phyloP scores from a whole-genome alignment of 805 yeast species.

The Lachancea meyersii region DNA sequence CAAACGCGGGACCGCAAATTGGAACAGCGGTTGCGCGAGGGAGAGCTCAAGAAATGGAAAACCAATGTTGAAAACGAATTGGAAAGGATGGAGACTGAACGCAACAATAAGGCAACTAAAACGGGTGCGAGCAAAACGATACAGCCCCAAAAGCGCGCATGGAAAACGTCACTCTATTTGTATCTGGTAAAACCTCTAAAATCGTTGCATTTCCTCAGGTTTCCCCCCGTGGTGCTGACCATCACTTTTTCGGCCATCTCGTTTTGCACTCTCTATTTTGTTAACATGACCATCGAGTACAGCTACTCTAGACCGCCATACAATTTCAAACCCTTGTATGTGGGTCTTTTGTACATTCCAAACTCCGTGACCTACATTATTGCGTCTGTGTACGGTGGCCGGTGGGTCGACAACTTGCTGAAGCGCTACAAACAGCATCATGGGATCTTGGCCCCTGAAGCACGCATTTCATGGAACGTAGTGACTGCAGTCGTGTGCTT shows the following conservation, averaged over 20 bases:
- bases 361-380: constrained; percentile 71
- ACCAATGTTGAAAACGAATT: constrained; percentile 25
- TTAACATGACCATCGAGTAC: constrained; percentile 67
- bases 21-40: constrained; percentile 16
- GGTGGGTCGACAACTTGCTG: constrained; percentile 64
- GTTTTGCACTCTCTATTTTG: constrained; percentile 63
- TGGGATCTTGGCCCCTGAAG: constrained; percentile 68
- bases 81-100: constrained; percentile 14
- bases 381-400: constrained; percentile 77
- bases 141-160: constrained; percentile 13
- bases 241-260: constrained; percentile 63
- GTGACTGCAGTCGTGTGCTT: constrained; percentile 55
- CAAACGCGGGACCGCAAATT: constrained; percentile 18
- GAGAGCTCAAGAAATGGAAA: constrained; percentile 23
- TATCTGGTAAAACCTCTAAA: constrained; percentile 54
- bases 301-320: constrained; percentile 61
- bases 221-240: constrained; percentile 70
- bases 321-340: constrained; percentile 54
- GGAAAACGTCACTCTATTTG: constrained; percentile 36
- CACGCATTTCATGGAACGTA: constrained; percentile 70
- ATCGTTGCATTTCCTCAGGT: constrained; percentile 51
- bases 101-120: neutral
- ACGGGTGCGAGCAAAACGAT: neutral
- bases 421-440: constrained; percentile 49
- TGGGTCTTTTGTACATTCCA: constrained; percentile 77